These are phyloP conservation scores for Ophiostoma sp. DNA, from an alignment of 2,329 filamentous ascomycete genomes.

Conservation along the genomic window DNA sequence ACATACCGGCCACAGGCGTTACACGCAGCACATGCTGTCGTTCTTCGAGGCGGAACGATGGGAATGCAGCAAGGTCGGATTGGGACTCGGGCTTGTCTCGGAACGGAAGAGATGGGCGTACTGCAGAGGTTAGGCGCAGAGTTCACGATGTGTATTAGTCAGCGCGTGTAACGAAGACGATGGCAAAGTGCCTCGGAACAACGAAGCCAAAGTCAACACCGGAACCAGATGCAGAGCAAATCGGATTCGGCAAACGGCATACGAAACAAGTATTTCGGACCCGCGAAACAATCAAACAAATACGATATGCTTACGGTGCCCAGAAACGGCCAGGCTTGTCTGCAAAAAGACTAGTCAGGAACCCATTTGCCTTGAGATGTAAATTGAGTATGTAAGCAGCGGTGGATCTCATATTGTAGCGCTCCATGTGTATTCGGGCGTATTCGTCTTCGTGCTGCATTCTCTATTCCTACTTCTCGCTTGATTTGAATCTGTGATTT, in stretches of 20 bases:
- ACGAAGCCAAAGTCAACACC: neutral
- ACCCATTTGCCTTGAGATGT: constrained; percentile 17
- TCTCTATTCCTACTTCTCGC: neutral
- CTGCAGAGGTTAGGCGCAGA: neutral
- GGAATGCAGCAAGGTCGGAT: too few relatives aligned
- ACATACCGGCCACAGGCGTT: too few relatives aligned
- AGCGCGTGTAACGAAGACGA: neutral
- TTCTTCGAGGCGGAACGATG: too few relatives aligned
- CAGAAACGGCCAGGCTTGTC: constrained; percentile 18
- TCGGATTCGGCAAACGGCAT: neutral
- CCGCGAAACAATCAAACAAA: neutral
- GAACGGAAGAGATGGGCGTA: neutral
- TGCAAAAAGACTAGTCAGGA: constrained; percentile 29
- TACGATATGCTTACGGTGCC: neutral
- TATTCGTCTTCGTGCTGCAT: neutral
- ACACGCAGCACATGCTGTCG: too few relatives aligned
- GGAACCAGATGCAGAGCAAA: neutral
- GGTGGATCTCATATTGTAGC: neutral
- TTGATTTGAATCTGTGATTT: neutral
- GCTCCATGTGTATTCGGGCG: neutral
- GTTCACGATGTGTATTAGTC: neutral
- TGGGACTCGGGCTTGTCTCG: too few relatives aligned
- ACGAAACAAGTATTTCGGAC: neutral
- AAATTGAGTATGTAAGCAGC: neutral
- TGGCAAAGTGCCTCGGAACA: neutral